Conservation (phyloP, 495 filamentous ascomycete species). For the Talaromyces stipitatus region DNA sequence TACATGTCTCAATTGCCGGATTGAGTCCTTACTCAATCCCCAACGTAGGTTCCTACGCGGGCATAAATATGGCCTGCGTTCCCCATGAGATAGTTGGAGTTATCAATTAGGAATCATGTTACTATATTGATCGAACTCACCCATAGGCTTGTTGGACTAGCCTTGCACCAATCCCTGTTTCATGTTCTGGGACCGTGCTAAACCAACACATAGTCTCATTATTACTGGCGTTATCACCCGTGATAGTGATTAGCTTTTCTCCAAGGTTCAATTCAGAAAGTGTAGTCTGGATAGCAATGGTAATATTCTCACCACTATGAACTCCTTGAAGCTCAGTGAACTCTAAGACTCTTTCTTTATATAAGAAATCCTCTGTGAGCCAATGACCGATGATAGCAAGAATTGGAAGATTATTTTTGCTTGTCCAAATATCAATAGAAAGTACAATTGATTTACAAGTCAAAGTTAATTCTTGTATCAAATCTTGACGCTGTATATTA, state of each 20-base stretch:
- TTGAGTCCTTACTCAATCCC: too few relatives aligned
- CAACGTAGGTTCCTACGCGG: too few relatives aligned
- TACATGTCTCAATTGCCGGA: too few relatives aligned
- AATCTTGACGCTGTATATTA: conserved; percentile 1
- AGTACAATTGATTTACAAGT: conserved; percentile 10
- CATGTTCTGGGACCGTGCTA: too few relatives aligned
- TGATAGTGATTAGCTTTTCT: not conserved
- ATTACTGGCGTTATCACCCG: conserved; percentile 3
- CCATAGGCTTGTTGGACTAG: too few relatives aligned
- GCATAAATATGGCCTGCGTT: too few relatives aligned
- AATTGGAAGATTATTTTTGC: conserved; percentile 10
- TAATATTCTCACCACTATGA: conserved; percentile 9
- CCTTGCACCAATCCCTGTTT: too few relatives aligned
- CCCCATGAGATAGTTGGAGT: too few relatives aligned
- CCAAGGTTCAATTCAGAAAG: conserved; percentile 1
- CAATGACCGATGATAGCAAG: conserved; percentile 10
- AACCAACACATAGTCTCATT: too few relatives aligned
- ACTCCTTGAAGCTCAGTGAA: conserved; percentile 8
- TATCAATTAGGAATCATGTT: too few relatives aligned
- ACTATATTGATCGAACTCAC: too few relatives aligned
- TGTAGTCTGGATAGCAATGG: conserved; percentile 7
- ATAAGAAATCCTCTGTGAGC: conserved; percentile 10
- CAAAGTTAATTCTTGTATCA: conserved; percentile 6
- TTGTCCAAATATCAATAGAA: conserved; percentile 8
- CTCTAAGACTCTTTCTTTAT: conserved; percentile 9